Evolutionary conservation across 305 asterid species (phyloP).

Genomic region (Fraxinus paxiana): DNA sequence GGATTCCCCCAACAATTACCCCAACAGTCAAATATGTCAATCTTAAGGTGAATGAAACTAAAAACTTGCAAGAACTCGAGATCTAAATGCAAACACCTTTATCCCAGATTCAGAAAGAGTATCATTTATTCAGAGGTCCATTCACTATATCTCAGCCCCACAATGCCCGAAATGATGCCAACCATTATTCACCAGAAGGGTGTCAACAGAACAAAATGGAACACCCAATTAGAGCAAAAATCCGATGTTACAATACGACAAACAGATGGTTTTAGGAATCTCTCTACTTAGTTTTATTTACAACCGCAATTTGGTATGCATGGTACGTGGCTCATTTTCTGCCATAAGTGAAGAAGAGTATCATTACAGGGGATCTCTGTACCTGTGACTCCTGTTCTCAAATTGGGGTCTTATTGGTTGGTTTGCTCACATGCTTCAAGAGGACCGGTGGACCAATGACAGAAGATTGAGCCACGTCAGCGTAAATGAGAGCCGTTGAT

Average conservation of each 20-base stretch:
- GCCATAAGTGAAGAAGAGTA: background rate
- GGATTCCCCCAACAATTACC: background rate
- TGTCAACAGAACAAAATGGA: background rate
- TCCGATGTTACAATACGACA: background rate
- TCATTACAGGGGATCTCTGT: background rate
- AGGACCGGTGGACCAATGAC: background rate
- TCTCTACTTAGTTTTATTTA: background rate
- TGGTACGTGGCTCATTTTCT: background rate
- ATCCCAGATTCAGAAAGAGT: background rate
- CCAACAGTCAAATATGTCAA: no score
- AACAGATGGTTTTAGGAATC: background rate
- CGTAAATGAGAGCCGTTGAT: conserved; percentile 7
- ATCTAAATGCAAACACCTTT: background rate
- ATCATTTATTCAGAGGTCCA: background rate
- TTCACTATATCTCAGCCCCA: background rate
- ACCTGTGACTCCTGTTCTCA: background rate
- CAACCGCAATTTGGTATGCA: background rate
- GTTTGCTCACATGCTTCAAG: background rate
- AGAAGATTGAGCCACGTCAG: conserved; percentile 8
- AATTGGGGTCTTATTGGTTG: background rate
- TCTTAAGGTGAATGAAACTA: background rate
- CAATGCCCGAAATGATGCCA: background rate
- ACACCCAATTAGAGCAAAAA: background rate
- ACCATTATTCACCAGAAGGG: background rate
- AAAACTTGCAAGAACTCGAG: background rate